Conservation (phyloP, 805 yeast species). For the Suhomyces sp. region DNA sequence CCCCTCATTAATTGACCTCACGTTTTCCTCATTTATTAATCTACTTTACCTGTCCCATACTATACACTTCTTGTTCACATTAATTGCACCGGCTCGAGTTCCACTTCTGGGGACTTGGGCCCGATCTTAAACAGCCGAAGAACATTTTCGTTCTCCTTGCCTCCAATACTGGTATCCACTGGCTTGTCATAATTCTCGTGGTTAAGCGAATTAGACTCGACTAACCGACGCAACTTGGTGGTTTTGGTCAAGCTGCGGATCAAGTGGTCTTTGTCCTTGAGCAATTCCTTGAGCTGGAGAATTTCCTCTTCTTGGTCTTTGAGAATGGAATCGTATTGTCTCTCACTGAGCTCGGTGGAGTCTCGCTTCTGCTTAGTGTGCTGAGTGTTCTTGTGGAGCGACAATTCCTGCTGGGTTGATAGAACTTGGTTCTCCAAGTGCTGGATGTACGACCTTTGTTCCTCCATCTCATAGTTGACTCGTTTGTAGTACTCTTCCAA, state of each 20-base stretch:
- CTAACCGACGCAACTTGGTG: slow-evolving; percentile 51
- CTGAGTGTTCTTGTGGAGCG: not conserved
- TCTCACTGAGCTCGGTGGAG: slow-evolving; percentile 7
- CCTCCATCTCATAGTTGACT: slow-evolving; percentile 53
- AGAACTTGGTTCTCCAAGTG: slow-evolving; percentile 56
- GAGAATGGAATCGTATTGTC: slow-evolving; percentile 32
- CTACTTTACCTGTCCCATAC: not conserved
- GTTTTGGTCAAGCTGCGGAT: slow-evolving; percentile 71
- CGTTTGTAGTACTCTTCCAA: slow-evolving; percentile 48
- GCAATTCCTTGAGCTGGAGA: slow-evolving; percentile 54
- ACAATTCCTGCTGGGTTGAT: slow-evolving; percentile 19
- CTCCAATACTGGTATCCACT: not conserved
- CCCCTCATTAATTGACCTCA: too few relatives aligned
- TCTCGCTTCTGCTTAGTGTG: slow-evolving; percentile 4
- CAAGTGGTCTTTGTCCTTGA: slow-evolving; percentile 74
- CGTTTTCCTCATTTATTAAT: not conserved
- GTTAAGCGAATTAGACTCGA: slow-evolving; percentile 30
- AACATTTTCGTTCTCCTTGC: slow-evolving; percentile 11
- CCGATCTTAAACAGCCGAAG: slow-evolving; percentile 21
- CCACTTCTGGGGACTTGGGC: slow-evolving; percentile 11
- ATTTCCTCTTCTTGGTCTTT: slow-evolving; percentile 66
- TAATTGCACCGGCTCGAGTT: not conserved
- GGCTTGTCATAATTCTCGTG: not conserved
- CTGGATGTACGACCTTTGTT: slow-evolving; percentile 54
- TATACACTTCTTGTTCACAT: not conserved